phyloP scores from a whole-genome alignment of 805 yeast genomes.

The Phaffomyces antillensis region DNA sequence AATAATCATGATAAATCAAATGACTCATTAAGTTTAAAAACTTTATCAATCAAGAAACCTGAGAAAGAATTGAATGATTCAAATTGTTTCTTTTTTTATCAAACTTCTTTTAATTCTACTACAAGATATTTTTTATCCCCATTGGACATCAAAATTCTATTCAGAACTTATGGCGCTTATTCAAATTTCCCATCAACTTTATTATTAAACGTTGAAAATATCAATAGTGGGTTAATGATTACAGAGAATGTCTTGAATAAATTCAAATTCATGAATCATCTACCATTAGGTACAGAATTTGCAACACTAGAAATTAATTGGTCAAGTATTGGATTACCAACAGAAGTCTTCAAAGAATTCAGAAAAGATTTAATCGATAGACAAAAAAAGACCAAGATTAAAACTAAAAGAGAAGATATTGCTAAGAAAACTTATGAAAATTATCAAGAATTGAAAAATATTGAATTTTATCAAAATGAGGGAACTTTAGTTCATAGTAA shows the following conservation, averaged over 20 bases:
- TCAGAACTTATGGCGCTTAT: constrained; percentile 54
- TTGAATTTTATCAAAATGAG: constrained; percentile 39
- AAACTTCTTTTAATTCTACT: constrained; percentile 64
- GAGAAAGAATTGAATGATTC: constrained; percentile 26
- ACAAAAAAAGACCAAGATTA: constrained; percentile 39
- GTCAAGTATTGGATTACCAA: constrained; percentile 39
- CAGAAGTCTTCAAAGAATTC: constrained; percentile 39
- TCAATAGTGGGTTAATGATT: constrained; percentile 57
- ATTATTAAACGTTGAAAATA: constrained; percentile 57
- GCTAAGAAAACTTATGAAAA: constrained; percentile 48
- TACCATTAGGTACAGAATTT: constrained; percentile 79
- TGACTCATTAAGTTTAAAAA: constrained; percentile 11
- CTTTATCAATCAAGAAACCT: constrained; percentile 8
- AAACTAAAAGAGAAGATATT: constrained; percentile 54
- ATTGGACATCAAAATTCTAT: constrained; percentile 70
- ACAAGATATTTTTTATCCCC: constrained; percentile 66
- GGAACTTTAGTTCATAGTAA: constrained; percentile 1
- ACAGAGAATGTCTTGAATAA: constrained; percentile 51
- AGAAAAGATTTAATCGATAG: constrained; percentile 52
- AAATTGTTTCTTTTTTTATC: constrained; percentile 64
- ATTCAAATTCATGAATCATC: constrained; percentile 68
- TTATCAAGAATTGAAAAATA: constrained; percentile 49
- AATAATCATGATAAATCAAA: constrained; percentile 16
- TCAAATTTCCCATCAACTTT: constrained; percentile 62
- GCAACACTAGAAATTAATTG: constrained; percentile 86